These are phyloP conservation scores for Curvularia eragrostidis DNA, from an alignment of 2,329 filamentous ascomycete genomes.

Conservation along the genomic window DNA sequence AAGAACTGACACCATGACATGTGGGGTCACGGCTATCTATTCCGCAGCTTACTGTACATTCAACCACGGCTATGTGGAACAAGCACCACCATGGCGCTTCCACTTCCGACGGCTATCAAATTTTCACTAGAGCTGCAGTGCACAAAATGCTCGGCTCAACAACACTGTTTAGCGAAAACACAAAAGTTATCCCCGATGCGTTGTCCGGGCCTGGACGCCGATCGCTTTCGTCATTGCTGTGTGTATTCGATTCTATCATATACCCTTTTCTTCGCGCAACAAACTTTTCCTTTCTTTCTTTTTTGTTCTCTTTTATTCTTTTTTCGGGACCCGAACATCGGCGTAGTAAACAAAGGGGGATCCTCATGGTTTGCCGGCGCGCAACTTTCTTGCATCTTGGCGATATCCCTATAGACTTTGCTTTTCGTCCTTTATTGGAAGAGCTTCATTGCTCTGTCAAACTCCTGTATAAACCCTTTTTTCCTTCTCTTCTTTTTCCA, in stretches of 20 bases:
- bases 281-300: background rate
- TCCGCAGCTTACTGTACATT: conserved; percentile 16
- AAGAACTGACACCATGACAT: conserved; percentile 14
- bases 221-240: background rate
- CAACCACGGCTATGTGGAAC: conserved; percentile 16
- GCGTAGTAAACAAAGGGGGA: conserved; percentile 18
- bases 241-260: conserved; percentile 29
- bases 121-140: conserved; percentile 1
- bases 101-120: conserved; percentile 13
- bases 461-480: conserved; percentile 16
- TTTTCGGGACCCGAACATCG: conserved; percentile 20
- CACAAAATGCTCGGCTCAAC: conserved; percentile 16
- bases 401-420: conserved; percentile 44
- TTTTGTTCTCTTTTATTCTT: conserved; percentile 16
- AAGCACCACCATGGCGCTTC: conserved; percentile 8
- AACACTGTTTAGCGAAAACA: conserved; percentile 1
- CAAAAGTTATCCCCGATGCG: conserved; percentile 18
- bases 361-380: conserved; percentile 24
- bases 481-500: conserved; percentile 12
- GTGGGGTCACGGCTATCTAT: conserved; percentile 17
- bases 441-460: conserved; percentile 35
- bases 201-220: background rate
- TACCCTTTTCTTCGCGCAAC: conserved; percentile 33
- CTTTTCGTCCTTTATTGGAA: conserved; percentile 17
- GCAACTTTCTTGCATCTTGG: conserved; percentile 29